Base-by-base conservation (phyloP, 225 moss, liverwort and hornwort species). In the Rhytidiadelphus loreus region DNA sequence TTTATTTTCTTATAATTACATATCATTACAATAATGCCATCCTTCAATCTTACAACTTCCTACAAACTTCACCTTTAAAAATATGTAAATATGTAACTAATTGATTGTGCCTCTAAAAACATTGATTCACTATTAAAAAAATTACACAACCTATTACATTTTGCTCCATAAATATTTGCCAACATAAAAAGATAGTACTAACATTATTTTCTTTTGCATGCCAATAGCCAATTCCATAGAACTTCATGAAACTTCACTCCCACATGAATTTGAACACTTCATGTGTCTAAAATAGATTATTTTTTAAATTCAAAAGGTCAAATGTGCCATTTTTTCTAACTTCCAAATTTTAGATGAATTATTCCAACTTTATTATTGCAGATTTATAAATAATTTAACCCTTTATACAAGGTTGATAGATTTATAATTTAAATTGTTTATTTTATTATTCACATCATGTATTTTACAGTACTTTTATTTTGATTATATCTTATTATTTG, bases 331-430 rank as follows among this genome's bases (percentile, higher is more conserved):
- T 77, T 26, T 52, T 73, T 32, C 3, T 35, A 35, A 52, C 2
- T 11, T 76, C 18, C 4, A 19, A 32, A 12, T 7, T 50, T 50
- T 5, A 16, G 2, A 32, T 32, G 19, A 20, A 48, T 48, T 30
- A 13, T n/a, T n/a, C n/a, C n/a, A n/a, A n/a, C 1, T 74, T 72
- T 21, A 22, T 19, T 76, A 23, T 33, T 52, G 5, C 14, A 35
- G 6, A 24, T 77, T 8, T 24, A 23, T 14, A 53, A 23, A 35
- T 5, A 77, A 9, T 2, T 55, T 24, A 22, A 35, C 0, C 20
- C 8, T 22, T 8, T 76, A 52, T 50, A 50, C 50, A 50, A 35
- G 0, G 13, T 8, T 0, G 0, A 76, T 0, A 33, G 0, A 33
- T 52, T 70, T 3, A 15, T 70, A 5, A 41, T 41, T 70, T 23